phyloP scores from a whole-genome alignment of 176 grass and related monocot genomes.

The Rhynchospora breviuscula region DNA sequence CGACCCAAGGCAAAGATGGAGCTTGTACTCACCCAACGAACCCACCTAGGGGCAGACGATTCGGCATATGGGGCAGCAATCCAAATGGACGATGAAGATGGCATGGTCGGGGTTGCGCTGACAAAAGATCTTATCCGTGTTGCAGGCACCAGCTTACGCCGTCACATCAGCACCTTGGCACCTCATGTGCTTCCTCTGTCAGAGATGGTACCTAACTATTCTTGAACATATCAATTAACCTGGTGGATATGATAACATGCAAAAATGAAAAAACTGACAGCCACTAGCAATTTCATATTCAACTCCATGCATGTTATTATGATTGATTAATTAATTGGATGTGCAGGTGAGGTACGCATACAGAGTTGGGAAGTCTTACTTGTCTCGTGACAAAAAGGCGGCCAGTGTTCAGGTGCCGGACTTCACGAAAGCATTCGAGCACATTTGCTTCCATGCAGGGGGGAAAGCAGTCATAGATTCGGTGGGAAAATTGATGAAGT shows the following conservation, averaged over 20 bases:
- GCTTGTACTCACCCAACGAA: slow-evolving; percentile 63
- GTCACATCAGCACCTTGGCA: slow-evolving; percentile 51
- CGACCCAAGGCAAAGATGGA: slow-evolving; percentile 54
- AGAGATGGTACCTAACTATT: slow-evolving; percentile 27
- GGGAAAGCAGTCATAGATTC: slow-evolving; percentile 87
- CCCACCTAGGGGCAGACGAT: slow-evolving; percentile 79
- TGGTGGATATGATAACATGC: not conserved
- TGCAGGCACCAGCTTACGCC: slow-evolving; percentile 46
- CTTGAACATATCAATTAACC: not conserved
- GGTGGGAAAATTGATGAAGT: slow-evolving; percentile 61
- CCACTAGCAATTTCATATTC: not conserved
- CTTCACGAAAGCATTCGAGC: slow-evolving; percentile 77
- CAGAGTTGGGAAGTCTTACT: slow-evolving; percentile 26
- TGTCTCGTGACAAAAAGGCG: slow-evolving; percentile 24
- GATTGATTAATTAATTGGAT: not conserved
- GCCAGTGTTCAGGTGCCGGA: slow-evolving; percentile 43
- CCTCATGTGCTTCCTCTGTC: slow-evolving; percentile 49
- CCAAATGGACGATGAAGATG: slow-evolving; percentile 74
- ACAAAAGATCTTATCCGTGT: slow-evolving; percentile 75
- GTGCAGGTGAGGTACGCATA: slow-evolving; percentile 37
- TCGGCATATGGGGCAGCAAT: slow-evolving; percentile 44
- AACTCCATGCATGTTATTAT: not conserved
- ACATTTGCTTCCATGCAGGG: slow-evolving; percentile 86
- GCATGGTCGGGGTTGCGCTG: slow-evolving; percentile 64
- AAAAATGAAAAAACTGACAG: too few species aligned